Conservation (phyloP, 1,284 basidiomycete species). For the Puccinia hordei region DNA sequence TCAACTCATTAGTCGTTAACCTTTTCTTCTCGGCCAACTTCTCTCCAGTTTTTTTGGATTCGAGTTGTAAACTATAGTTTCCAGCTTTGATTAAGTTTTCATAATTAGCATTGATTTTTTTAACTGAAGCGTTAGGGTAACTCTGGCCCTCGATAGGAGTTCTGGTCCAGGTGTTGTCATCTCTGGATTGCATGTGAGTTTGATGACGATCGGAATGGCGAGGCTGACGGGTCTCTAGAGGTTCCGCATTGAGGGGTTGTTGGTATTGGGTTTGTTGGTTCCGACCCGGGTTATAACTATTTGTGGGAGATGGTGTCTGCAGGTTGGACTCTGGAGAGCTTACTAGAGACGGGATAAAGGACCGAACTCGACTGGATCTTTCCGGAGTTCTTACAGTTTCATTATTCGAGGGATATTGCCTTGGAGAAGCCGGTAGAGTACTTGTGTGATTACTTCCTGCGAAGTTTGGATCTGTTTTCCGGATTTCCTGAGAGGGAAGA, state of each 20-base stretch:
- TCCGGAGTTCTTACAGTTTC: conserved; percentile 1
- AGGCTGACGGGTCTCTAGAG: background rate
- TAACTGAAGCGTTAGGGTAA: background rate
- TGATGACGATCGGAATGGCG: background rate
- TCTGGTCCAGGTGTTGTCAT: background rate
- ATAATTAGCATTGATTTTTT: background rate
- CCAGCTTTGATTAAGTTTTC: background rate
- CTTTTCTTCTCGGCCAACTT: conserved; percentile 7
- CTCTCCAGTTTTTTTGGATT: conserved; percentile 16
- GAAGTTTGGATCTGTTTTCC: background rate
- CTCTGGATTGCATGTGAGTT: background rate
- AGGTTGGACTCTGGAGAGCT: background rate
- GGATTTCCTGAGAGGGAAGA: background rate
- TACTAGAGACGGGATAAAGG: background rate
- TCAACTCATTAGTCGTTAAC: conserved; percentile 3
- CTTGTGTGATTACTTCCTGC: too few species aligned
- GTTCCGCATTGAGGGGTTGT: background rate
- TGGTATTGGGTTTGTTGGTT: background rate
- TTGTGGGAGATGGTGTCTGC: background rate
- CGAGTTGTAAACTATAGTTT: background rate
- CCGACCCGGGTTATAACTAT: background rate
- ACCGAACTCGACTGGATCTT: background rate
- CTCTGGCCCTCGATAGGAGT: background rate
- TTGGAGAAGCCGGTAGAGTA: background rate
- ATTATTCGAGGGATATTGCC: background rate